Base-by-base conservation (phyloP, 225 moss, liverwort and hornwort genomes). In the Pleurozium schreberi region DNA sequence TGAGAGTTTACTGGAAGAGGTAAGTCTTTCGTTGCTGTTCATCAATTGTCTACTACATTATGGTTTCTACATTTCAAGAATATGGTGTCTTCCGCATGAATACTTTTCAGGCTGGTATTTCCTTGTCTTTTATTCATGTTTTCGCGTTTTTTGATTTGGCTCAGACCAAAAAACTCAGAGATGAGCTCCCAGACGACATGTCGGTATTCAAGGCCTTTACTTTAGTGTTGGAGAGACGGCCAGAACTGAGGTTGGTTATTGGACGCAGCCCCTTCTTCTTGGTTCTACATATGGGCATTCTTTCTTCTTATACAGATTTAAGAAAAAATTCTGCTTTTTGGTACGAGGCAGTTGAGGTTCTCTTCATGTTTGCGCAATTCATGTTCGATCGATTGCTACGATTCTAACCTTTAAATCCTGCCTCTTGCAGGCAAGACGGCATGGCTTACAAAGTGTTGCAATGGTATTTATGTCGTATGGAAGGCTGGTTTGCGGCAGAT, bases 401-500 rank as follows among this genome's bases (percentile, higher is more conserved):
- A 79, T 83, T 88, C 59, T 88, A 69, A 82, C 49, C 33, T 42
- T 83, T 19, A 12, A 83, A 70, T 89, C 11, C 52, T 50, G 74
- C 36, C 38, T 63, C 27, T 88, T 92, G 89, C 96, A 98, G 97
- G 89, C 99, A 99, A 93, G 95, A 93, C 50, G 99, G 99, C 40
- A 93, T 99, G 92, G 96, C 97, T 78, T 79, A 60, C 86, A 97
- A 97, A 93, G 99, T 99, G 67, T 89, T 99, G 92, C 99, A 99
- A 86, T 99, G 99, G 99, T 99, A 97, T 88, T 58, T 99, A 81
- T 99, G 99, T 91, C 94, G 99, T 68, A 96, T 99, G 97, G 99
- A 99, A 90, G 99, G 99, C 66, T 99, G 99, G 99, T 99, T 99
- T 92, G 99, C 99, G 61, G 94, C 99, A 60, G 99, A 97, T 92